These are phyloP conservation scores for Phytopythium sindhum DNA, from an alignment of 352 stramenopile genomes.

Conservation along the genomic window DNA sequence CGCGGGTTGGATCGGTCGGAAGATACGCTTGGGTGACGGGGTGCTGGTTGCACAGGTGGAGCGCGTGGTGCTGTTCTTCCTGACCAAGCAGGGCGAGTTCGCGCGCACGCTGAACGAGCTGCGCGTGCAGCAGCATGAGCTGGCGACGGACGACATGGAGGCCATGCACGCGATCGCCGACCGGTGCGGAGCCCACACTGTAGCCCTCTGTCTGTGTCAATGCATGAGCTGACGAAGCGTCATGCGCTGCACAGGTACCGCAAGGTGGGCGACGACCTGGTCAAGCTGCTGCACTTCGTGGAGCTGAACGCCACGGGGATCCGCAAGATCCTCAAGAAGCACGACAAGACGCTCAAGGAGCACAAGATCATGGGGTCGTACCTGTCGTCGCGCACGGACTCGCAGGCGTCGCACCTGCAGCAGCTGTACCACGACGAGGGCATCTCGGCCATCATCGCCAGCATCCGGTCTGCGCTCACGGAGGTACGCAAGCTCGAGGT, in stretches of 20 bases:
- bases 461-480: constrained; percentile 62
- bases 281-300: constrained; percentile 81
- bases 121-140: constrained; percentile 40
- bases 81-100: constrained; percentile 83
- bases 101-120: constrained; percentile 58
- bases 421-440: constrained; percentile 85
- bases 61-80: constrained; percentile 83
- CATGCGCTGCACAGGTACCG: constrained; percentile 31
- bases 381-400: constrained; percentile 74
- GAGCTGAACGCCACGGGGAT: constrained; percentile 86
- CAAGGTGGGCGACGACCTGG: constrained; percentile 73
- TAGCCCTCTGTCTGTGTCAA: too few species aligned
- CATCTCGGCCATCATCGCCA: constrained; percentile 86
- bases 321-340: constrained; percentile 90
- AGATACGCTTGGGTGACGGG: too few species aligned
- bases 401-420: constrained; percentile 79
- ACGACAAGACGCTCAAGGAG: constrained; percentile 82
- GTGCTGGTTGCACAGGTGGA: constrained; percentile 31
- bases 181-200: constrained; percentile 29
- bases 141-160: constrained; percentile 44
- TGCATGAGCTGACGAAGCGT: neutral
- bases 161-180: constrained; percentile 71
- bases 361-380: constrained; percentile 87
- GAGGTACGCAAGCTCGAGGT: constrained; percentile 60
- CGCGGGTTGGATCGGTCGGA: too few species aligned